A percentile compares a stretch with the other conserved stretches of the same genome.
Conservation (phyloP, 1,284 basidiomycete genomes). For the Sutorius eximius region DNA sequence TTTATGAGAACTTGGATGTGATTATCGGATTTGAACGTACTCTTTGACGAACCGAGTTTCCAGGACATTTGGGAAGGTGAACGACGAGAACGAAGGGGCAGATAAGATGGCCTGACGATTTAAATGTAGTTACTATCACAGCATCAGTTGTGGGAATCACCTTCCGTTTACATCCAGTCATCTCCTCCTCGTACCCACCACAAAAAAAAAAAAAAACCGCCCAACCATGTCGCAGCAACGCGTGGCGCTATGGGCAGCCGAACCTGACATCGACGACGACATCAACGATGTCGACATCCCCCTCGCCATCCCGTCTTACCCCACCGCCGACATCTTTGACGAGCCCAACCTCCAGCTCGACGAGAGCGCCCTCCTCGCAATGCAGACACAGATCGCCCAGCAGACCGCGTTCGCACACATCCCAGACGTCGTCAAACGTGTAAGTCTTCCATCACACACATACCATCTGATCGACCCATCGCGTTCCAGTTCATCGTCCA, state of each 20-base stretch:
- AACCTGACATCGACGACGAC: constrained; percentile 73
- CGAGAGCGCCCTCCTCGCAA: constrained; percentile 62
- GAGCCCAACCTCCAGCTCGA: constrained; percentile 57
- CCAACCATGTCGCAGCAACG: constrained; percentile 52
- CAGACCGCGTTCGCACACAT: constrained; percentile 76
- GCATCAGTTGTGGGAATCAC: constrained; percentile 12
- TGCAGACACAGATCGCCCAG: constrained; percentile 79
- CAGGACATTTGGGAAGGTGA: constrained; percentile 36
- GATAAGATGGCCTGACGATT: constrained; percentile 8
- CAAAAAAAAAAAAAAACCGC: constrained; percentile 4
- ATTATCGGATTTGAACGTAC: constrained; percentile 24
- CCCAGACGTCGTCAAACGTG: constrained; percentile 79
- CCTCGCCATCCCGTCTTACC: constrained; percentile 64
- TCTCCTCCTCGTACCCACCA: not conserved
- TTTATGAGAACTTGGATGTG: too few species aligned
- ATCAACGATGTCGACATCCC: constrained; percentile 71
- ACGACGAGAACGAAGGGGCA: not conserved
- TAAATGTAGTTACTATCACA: too few species aligned
- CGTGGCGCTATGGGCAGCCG: constrained; percentile 65
- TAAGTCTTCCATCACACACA: constrained; percentile 38
- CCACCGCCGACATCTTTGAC: constrained; percentile 65
- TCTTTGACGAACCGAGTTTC: constrained; percentile 48
- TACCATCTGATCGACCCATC: not conserved
- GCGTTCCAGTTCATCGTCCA: constrained; percentile 78
- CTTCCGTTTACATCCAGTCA: constrained; percentile 9